Evolutionary conservation across 75 land plant genomes (phyloP), one percentile per base, ranked within the genome.

Genomic region (Pinus albicaulis): DNA sequence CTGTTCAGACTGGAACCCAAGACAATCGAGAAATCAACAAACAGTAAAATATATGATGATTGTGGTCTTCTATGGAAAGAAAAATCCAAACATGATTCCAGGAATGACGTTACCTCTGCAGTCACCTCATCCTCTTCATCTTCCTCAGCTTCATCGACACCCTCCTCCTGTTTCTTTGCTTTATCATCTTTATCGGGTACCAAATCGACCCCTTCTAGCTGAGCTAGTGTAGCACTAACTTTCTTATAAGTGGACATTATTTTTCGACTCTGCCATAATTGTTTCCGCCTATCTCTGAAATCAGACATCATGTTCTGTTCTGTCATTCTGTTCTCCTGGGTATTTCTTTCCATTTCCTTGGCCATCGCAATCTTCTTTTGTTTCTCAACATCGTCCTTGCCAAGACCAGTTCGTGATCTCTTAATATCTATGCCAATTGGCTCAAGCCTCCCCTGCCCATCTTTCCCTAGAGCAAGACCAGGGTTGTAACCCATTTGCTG

Each of bases 401-500:
- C 98, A 23, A 96, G 86, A 62, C 99, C 95, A 0, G 93, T 89
- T 56, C 98, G 78, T 16, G 88, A 80, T 72, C 89, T 78, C 74
- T 93, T 77, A 24, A 94, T 84, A 72, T 92, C 92, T 5, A 92
- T 36, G 61, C 79, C 85, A 4, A 96, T 82, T 14, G 98, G 95
- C 82, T 94, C 95, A 2, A 77, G 77, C 60, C 75, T 28, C 2
- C 93, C 95, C 55, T 79, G 83, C 14, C 91, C 94, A 72, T 85
- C 84, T 81, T 85, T 91, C 16, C 96, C 98, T 23, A 93, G 82
- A 5, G 89, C 91, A 56, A 66, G 44, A 25, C 97, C 97, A 8
- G 98, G 98, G 19, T 78, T 83, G 81, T 94, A 96, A 15, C 98
- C 99, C 98, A 96, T 96, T 76, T 88, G 91, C 87, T 92, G 91